A percentile compares a stretch with the other conserved stretches of the same genome.
phyloP scores from a whole-genome alignment of 2,329 filamentous ascomycete genomes.

The Diaporthe aspalathi region DNA sequence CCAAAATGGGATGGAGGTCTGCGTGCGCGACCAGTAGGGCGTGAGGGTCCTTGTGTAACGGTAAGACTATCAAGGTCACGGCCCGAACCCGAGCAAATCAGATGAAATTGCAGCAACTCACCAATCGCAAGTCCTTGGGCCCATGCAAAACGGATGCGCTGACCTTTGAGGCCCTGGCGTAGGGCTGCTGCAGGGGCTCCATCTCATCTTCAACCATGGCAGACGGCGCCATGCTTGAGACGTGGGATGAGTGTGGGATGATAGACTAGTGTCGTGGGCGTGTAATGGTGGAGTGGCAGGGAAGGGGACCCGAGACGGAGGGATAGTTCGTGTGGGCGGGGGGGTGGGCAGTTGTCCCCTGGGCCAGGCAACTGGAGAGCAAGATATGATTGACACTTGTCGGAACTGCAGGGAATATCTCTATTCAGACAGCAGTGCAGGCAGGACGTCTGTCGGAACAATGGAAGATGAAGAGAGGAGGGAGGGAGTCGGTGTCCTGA shows the following conservation, averaged over 20 bases:
- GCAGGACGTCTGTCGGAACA: background rate
- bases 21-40: conserved; percentile 5
- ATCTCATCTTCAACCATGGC: conserved; percentile 55
- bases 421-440: conserved; percentile 26
- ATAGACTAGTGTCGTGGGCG: conserved; percentile 37
- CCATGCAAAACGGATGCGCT: conserved; percentile 69
- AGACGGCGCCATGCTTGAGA: conserved; percentile 60
- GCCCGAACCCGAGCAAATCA: conserved; percentile 15
- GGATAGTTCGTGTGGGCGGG: conserved; percentile 31
- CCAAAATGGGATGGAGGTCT: conserved; percentile 25
- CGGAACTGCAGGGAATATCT: conserved; percentile 20
- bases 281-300: conserved; percentile 40
- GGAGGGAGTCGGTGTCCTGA: conserved; percentile 28
- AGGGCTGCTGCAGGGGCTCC: conserved; percentile 57
- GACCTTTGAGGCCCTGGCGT: conserved; percentile 57
- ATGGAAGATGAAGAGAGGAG: conserved; percentile 8
- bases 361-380: conserved; percentile 4
- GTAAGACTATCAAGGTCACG: conserved; percentile 40
- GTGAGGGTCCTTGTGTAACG: conserved; percentile 48
- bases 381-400: conserved; percentile 14
- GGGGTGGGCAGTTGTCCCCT: conserved; percentile 15
- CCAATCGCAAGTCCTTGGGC: conserved; percentile 67
- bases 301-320: conserved; percentile 20
- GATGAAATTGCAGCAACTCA: conserved; percentile 49
- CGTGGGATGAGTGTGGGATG: conserved; percentile 52